Percentiles rank a stretch among this genome's conserved stretches.
Evolutionary conservation across 2,329 filamentous ascomycete genomes (phyloP).

Genomic region (Hyphodiscus sp.): DNA sequence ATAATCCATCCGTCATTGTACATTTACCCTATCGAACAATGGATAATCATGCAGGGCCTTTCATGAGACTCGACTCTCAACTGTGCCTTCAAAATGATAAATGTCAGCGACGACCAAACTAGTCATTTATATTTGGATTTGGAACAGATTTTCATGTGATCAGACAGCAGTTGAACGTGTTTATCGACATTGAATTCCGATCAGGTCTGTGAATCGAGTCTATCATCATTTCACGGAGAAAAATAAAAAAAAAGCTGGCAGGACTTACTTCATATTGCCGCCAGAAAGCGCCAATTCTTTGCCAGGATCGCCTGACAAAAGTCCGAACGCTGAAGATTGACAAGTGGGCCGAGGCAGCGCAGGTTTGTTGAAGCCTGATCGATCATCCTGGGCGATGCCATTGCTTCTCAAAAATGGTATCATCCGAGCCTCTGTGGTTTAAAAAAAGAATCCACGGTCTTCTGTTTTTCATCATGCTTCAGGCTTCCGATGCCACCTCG

Average conservation of each 20-base stretch:
- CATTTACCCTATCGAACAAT: no score
- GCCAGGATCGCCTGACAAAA: no score
- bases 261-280: slow-evolving; percentile 34
- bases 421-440: slow-evolving; percentile 41
- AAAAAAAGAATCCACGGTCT: slow-evolving; percentile 73
- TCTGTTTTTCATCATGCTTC: slow-evolving; percentile 68
- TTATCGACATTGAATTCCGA: slow-evolving; percentile 68
- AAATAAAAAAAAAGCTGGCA: slow-evolving; percentile 15
- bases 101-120: slow-evolving; percentile 5
- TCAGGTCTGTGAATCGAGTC: slow-evolving; percentile 75
- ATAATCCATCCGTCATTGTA: no score
- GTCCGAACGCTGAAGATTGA: no score
- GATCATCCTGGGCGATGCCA: not conserved
- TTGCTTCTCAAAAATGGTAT: not conserved
- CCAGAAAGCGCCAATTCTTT: not conserved
- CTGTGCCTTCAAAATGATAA: not conserved
- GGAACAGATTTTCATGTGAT: slow-evolving; percentile 30
- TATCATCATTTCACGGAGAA: slow-evolving; percentile 57
- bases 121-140: not conserved
- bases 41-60: no score
- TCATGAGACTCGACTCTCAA: not conserved
- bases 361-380: not conserved
- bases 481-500: slow-evolving; percentile 76
- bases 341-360: no score
- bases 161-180: slow-evolving; percentile 78